Evolutionary conservation across 805 yeast genomes (phyloP).

Genomic region (Wickerhamomyces silvicola): DNA sequence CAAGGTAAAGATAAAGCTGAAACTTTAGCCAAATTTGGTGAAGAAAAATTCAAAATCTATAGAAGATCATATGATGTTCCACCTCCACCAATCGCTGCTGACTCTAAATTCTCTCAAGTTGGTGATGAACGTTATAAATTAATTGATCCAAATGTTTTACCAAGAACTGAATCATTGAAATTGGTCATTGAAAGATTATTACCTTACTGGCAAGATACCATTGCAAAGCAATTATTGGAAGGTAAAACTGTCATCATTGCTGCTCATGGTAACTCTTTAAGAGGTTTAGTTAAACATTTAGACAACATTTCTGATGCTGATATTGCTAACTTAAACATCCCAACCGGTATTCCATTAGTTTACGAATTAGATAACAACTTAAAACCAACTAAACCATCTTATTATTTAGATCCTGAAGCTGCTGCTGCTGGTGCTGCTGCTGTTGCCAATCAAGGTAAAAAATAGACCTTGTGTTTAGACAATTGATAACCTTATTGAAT

Average conservation of each 20-base stretch:
- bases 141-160: constrained; percentile 80
- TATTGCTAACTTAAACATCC: constrained; percentile 91
- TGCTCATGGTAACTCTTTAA: constrained; percentile 98
- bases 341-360: constrained; percentile 97
- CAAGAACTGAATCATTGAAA: constrained; percentile 91
- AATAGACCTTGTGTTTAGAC: constrained; percentile 23
- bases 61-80: constrained; percentile 97
- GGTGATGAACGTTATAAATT: constrained; percentile 81
- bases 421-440: constrained; percentile 99
- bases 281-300: constrained; percentile 94
- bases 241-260: constrained; percentile 91
- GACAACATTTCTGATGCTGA: constrained; percentile 89
- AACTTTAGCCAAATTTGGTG: constrained; percentile 80
- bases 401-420: constrained; percentile 98
- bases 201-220: constrained; percentile 95
- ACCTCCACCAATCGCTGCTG: constrained; percentile 81
- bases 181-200: constrained; percentile 93
- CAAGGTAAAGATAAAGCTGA: constrained; percentile 98
- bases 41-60: constrained; percentile 92
- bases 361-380: constrained; percentile 85
- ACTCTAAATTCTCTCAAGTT: constrained; percentile 75
- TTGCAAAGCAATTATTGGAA: constrained; percentile 72
- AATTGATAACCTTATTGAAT: too few species aligned
- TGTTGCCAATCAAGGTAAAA: constrained; percentile 94
- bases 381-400: constrained; percentile 87